Evolutionary conservation across 257 asterid species (phyloP), one percentile per base, ranked within the genome.

Genomic region (Nicotiana otophora): DNA sequence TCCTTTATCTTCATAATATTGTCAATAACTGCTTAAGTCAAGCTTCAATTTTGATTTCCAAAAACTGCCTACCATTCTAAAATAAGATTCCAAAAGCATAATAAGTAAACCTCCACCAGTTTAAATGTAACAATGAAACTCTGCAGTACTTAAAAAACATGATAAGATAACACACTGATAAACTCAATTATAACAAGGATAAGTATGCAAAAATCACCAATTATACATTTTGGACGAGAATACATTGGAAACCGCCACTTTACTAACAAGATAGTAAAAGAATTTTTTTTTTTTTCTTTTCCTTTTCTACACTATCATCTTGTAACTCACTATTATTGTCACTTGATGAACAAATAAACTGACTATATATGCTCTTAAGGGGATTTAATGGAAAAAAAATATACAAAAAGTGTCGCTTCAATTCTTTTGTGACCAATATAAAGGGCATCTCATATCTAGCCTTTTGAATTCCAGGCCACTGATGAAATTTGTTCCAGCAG

Each of bases 271-370:
- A 28, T 39, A 39, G 31, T 10, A 23, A 62, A 72, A 33, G 46
- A 28, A 77, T 81, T 5, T 31, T 36, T 74, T 63, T 36, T 74
- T 63, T 23, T 23, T 23, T 23, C 26, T 23, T 23, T 16, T 51
- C 57, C 23, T 19, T 46, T 51, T 62, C 54, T 78, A 30, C 34
- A 7, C 67, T 64, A 72, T 46, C 60, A 12, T 72, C 39, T 72
- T 42, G 60, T 55, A 65, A 77, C 83, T 48, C 78, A 10, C 84
- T 70, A 62, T 82, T 79, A 74, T 36, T 70, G 80, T 26, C 53
- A 58, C 68, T 64, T 42, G 64, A 85, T 82, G 53, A 70, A 82
- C 54, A 82, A 82, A 80, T 75, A 64, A 85, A 85, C 63, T 39
- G 77, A 85, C 61, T 81, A 36, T 72, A 70, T 81, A 19, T 58